Conservation (phyloP, 371 early-diverging fungal genomes). For the Mortierella sp. region DNA sequence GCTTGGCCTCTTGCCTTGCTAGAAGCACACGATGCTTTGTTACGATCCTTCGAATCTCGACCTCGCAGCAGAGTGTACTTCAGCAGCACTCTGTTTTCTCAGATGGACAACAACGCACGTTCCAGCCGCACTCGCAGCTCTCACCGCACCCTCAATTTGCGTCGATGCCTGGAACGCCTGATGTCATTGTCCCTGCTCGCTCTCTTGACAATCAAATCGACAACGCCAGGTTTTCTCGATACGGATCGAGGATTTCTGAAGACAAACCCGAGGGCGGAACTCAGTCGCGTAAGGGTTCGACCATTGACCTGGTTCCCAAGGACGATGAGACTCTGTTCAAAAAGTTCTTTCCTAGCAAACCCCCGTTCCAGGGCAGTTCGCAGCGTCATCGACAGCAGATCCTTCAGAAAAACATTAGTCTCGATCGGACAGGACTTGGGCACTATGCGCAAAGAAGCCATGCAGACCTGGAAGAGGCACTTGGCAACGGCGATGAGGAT, state of each 20-base stretch:
- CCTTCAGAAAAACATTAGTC: constrained; percentile 2
- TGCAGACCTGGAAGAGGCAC: not conserved
- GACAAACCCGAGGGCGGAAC: not conserved
- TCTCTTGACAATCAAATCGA: not conserved
- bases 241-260: not conserved
- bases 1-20: constrained; percentile 30
- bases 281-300: not conserved
- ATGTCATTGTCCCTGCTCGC: not conserved
- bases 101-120: not conserved
- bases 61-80: not conserved
- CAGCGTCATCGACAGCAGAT: constrained; percentile 10
- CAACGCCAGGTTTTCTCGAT: too few relatives aligned
- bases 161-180: constrained; percentile 27
- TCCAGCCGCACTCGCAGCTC: constrained; percentile 6
- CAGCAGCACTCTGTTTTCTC: not conserved
- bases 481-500: constrained; percentile 3
- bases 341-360: constrained; percentile 30
- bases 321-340: constrained; percentile 32
- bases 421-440: not conserved
- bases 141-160: not conserved
- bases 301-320: constrained; percentile 22
- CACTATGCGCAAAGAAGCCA: not conserved
- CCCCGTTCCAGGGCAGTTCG: constrained; percentile 21
- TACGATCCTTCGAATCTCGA: constrained; percentile 23
- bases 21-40: constrained; percentile 41